phyloP scores from a whole-genome alignment of 345 rosid species.

The Nasturtium officinale region DNA sequence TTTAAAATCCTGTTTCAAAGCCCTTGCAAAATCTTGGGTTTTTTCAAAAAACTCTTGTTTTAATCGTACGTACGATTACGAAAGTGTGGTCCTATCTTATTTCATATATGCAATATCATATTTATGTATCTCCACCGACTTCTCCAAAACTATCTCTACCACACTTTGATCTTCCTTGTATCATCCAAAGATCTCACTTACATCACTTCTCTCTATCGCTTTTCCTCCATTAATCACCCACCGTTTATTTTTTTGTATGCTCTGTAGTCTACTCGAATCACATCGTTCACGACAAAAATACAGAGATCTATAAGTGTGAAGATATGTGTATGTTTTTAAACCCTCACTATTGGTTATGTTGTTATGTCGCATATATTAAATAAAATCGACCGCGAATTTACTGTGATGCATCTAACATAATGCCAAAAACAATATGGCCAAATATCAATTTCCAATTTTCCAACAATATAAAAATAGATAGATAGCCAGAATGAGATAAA shows the following conservation, averaged over 20 bases:
- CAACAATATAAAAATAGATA: slow-evolving; percentile 10
- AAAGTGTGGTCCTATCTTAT: slow-evolving; percentile 29
- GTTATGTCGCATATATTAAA: slow-evolving; percentile 6
- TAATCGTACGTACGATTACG: slow-evolving; percentile 43
- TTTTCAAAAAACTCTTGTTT: not conserved
- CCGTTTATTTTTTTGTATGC: slow-evolving; percentile 18
- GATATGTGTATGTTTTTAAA: slow-evolving; percentile 26
- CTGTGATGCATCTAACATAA: slow-evolving; percentile 17
- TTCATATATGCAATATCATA: not conserved
- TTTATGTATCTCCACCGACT: slow-evolving; percentile 38
- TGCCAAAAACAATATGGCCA: slow-evolving; percentile 27
- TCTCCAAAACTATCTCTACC: slow-evolving; percentile 39
- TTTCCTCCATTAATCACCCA: slow-evolving; percentile 18
- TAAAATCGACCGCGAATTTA: not conserved
- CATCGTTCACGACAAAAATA: slow-evolving; percentile 33
- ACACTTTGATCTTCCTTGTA: slow-evolving; percentile 37
- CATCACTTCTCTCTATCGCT: slow-evolving; percentile 27
- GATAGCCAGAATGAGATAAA: not conserved
- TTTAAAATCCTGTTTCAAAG: not conserved
- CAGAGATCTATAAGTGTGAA: slow-evolving; percentile 21
- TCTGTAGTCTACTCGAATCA: slow-evolving; percentile 28
- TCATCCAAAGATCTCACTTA: slow-evolving; percentile 42
- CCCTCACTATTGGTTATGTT: slow-evolving; percentile 30
- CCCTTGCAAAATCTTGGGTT: not conserved
- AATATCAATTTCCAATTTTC: not conserved